phyloP scores from a whole-genome alignment of 1,139 yeast genomes.

The Starmera stellimalicola region DNA sequence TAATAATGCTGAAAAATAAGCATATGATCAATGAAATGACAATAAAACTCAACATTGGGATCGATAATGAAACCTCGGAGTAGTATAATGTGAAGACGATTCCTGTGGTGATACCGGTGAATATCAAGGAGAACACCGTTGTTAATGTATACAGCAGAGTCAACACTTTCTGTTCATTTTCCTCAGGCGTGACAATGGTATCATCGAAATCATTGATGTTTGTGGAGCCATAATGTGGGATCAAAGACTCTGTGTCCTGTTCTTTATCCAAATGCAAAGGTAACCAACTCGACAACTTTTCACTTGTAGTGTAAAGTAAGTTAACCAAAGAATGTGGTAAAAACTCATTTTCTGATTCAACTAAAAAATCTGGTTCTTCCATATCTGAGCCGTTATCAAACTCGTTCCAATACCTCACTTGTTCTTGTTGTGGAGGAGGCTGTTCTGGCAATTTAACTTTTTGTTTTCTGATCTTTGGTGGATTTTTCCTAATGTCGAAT shows the following conservation, averaged over 20 bases:
- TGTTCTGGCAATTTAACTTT: constrained; percentile 17
- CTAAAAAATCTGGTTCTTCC: constrained; percentile 24
- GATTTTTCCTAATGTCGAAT: constrained; percentile 28
- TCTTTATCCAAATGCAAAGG: no score
- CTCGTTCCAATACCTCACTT: constrained; percentile 58
- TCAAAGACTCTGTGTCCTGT: constrained; percentile 29
- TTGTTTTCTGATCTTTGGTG: constrained; percentile 15
- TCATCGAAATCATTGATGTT: constrained; percentile 13
- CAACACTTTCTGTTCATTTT: constrained; percentile 34
- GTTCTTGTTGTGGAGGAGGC: constrained; percentile 2
- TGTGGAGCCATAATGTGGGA: constrained; percentile 10
- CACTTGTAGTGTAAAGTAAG: constrained; percentile 21
- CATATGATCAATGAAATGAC: constrained; percentile 26
- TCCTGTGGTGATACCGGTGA: constrained; percentile 39
- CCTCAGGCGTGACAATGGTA: constrained; percentile 19
- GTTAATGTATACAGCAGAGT: constrained; percentile 36
- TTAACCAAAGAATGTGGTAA: constrained; percentile 28
- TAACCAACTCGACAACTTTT: no score
- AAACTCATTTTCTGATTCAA: constrained; percentile 20
- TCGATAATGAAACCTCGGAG: constrained; percentile 15
- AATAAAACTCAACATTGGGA: constrained; percentile 13
- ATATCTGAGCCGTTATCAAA: constrained; percentile 56
- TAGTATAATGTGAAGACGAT: constrained; percentile 24
- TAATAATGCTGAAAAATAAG: constrained; percentile 25
- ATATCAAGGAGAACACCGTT: constrained; percentile 32